Conservation (phyloP, 169 alveolate species). For the Blepharisma undulans region DNA sequence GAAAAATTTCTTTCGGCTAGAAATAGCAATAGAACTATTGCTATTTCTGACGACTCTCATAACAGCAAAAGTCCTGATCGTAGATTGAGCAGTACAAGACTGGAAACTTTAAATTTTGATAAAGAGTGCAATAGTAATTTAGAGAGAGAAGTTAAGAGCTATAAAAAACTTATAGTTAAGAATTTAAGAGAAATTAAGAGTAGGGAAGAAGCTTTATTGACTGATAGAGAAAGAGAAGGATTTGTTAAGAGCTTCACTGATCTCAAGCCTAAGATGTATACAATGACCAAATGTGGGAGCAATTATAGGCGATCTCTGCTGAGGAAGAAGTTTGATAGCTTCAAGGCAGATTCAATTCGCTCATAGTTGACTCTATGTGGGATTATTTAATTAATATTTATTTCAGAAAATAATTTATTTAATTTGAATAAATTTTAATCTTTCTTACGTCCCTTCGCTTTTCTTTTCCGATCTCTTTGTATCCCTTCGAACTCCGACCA, state of each 20-base stretch:
- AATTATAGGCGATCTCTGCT: not conserved
- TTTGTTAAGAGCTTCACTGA: not conserved
- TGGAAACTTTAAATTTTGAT: not conserved
- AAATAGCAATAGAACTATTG: not conserved
- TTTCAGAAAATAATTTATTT: too few species aligned
- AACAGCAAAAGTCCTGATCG: not conserved
- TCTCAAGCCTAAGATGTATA: not conserved
- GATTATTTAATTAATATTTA: too few species aligned
- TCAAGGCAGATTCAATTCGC: not conserved
- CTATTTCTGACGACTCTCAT: not conserved
- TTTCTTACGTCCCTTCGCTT: not conserved
- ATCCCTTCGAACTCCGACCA: not conserved
- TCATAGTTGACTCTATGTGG: not conserved
- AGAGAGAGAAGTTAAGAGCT: not conserved
- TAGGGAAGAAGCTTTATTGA: not conserved
- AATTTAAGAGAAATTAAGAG: not conserved
- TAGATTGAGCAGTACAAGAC: not conserved
- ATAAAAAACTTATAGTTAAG: not conserved
- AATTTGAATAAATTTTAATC: not conserved
- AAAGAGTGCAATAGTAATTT: not conserved
- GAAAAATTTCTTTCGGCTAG: not conserved
- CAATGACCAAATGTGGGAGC: not conserved
- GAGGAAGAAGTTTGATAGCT: not conserved
- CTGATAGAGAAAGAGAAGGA: not conserved
- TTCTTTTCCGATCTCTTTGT: not conserved